These are phyloP conservation scores for Colletotrichum orbiculare DNA, from an alignment of 2,329 filamentous ascomycete genomes.

Conservation along the genomic window DNA sequence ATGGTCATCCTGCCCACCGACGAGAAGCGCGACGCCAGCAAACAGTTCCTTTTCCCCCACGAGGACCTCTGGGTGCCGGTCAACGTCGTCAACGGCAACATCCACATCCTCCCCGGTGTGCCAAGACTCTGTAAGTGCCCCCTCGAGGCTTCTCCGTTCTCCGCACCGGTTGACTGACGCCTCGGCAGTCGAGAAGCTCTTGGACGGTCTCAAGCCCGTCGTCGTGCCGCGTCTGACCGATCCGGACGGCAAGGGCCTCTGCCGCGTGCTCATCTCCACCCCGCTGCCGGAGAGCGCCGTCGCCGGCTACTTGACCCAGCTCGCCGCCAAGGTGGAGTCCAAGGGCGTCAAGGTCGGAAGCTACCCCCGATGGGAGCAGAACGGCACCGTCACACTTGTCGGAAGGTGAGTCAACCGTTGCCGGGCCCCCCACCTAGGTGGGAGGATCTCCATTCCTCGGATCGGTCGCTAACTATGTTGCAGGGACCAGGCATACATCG, in stretches of 20 bases:
- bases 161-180: conserved; percentile 13
- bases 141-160: not conserved
- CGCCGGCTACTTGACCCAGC: conserved; percentile 82
- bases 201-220: conserved; percentile 79
- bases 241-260: conserved; percentile 83
- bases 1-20: conserved; percentile 92
- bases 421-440: not conserved
- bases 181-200: conserved; percentile 72
- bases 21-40: conserved; percentile 68
- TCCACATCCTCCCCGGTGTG: conserved; percentile 93
- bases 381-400: conserved; percentile 92
- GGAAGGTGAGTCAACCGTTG: conserved; percentile 57
- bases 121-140: conserved; percentile 75
- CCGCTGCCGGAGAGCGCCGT: conserved; percentile 88
- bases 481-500: conserved; percentile 79
- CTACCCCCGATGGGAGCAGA: conserved; percentile 92
- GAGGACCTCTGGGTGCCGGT: conserved; percentile 94
- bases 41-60: conserved; percentile 82
- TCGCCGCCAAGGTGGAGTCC: conserved; percentile 78
- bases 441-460: conserved; percentile 8
- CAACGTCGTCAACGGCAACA: conserved; percentile 87
- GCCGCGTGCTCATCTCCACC: conserved; percentile 85
- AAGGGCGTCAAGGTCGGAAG: conserved; percentile 93
- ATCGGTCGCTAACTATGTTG: conserved; percentile 39
- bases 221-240: conserved; percentile 79